Base-by-base conservation (phyloP, 1,139 yeast species). In the Candida frijolesensis region DNA sequence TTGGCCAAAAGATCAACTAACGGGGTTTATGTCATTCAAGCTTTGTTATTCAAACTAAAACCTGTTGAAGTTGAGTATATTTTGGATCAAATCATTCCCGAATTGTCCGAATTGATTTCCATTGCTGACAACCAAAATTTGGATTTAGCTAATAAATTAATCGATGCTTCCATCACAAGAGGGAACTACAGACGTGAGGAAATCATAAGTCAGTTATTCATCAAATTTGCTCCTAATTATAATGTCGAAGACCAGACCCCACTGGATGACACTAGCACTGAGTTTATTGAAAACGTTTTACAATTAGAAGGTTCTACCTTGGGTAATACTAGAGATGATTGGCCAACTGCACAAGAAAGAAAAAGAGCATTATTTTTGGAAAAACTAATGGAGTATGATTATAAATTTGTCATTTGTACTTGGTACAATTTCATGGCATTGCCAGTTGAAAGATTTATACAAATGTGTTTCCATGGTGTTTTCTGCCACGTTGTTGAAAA, bases 321-420 rank as follows among this genome's bases (percentile, higher is more conserved):
- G 52, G 95, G 95, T 30, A 87, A 88, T 64, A 86, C 90, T 1
- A 79, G 82, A 57, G 96, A 85, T 58, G 96, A 89, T 64, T 88
- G 96, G 96, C 96, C 96, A 44, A 88, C 96, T 1, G 88, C 94
- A 0, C 94, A 87, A 60, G 96, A 89, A 65, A 83, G 96, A 75
- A 84, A 94, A 71, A 76, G 95, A 55, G 77, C 96, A 0, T 63
- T 89, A 32, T 85, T 90, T 59, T 70, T 88, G 53, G 94, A 89
- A 62, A 82, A 85, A 56, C 71, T 90, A 51, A 81, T 87, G 68
- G 82, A 79, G 37, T 87, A 82, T 60, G 94, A 89, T 58, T 75
- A 74, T 45, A 71, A 75, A 45, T 84, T 89, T 57, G 72, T 85
- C 18, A 70, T 79, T 16, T 76, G 83, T 49, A 76, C 84, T 1